Conservation (phyloP, 371 early-diverging fungal species). For the Mucor velutinosus region DNA sequence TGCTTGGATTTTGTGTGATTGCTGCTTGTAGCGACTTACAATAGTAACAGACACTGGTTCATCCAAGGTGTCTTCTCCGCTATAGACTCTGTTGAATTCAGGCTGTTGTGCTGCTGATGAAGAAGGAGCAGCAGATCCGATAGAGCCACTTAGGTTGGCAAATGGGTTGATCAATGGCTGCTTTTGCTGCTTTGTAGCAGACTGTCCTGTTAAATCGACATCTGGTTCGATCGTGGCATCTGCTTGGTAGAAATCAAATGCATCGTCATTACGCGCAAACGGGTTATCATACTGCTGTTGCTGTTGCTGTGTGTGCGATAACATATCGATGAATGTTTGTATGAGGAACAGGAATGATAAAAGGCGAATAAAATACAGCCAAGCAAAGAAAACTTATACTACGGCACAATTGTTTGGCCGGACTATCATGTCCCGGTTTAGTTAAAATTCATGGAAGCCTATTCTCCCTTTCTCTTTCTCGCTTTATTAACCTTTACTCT, state of each 20-base stretch:
- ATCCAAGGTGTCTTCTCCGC: slow-evolving; percentile 77
- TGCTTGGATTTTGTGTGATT: background rate
- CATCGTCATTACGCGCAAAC: slow-evolving; percentile 24
- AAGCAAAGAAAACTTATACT: background rate
- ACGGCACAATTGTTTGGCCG: background rate
- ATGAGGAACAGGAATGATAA: background rate
- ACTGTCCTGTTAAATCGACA: slow-evolving; percentile 36
- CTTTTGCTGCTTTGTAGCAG: slow-evolving; percentile 24
- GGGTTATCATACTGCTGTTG: slow-evolving; percentile 25
- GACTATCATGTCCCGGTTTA: background rate
- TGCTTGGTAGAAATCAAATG: slow-evolving; percentile 17
- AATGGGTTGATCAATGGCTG: slow-evolving; percentile 20
- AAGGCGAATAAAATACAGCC: background rate
- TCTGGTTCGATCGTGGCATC: slow-evolving; percentile 30
- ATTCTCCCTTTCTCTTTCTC: background rate
- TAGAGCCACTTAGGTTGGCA: slow-evolving; percentile 18
- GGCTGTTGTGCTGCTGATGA: background rate
- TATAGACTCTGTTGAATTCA: slow-evolving; percentile 9
- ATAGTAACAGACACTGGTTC: slow-evolving; percentile 86
- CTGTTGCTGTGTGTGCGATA: slow-evolving; percentile 10
- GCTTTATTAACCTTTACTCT: background rate
- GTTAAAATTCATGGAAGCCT: background rate
- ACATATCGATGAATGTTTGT: slow-evolving; percentile 1
- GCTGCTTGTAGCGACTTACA: slow-evolving; percentile 45
- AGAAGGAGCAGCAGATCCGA: slow-evolving; percentile 17